Percentiles rank a stretch among this genome's conserved stretches.
Evolutionary conservation across 129 eudicot species (phyloP).

Genomic region (Flaveria bidentis): DNA sequence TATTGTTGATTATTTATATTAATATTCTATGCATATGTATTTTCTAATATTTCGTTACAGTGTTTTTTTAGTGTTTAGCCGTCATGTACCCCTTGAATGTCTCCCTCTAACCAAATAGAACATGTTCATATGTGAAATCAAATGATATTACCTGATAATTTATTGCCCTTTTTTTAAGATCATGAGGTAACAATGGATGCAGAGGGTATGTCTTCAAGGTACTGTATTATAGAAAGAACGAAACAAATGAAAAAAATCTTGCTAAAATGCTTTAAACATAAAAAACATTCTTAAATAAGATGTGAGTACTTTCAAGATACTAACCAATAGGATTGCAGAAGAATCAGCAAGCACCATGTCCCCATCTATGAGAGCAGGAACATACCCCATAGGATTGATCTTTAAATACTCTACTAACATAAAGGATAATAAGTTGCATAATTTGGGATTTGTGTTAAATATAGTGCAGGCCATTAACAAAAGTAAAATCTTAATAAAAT

Average conservation of each 20-base stretch:
- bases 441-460: no score
- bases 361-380: conserved; percentile 68
- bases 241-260: not conserved
- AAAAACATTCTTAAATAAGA: not conserved
- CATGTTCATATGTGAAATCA: not conserved
- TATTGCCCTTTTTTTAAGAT: conserved; percentile 57
- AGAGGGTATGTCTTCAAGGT: conserved; percentile 85
- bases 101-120: not conserved
- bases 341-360: conserved; percentile 62
- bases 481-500: no score
- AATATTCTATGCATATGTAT: no score
- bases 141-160: conserved; percentile 61
- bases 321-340: conserved; percentile 70
- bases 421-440: not conserved
- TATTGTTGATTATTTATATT: no score
- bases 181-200: conserved; percentile 65
- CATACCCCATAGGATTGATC: conserved; percentile 73
- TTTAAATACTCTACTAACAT: conserved; percentile 55
- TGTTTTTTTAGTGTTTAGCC: no score
- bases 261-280: not conserved
- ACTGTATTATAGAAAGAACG: conserved; percentile 37
- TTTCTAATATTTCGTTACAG: no score
- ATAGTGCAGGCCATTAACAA: no score
- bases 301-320: conserved; percentile 15
- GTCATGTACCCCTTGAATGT: no score